Base-by-base conservation (phyloP, 192 early-diverging fungal genomes). In the Endogone sp. region DNA sequence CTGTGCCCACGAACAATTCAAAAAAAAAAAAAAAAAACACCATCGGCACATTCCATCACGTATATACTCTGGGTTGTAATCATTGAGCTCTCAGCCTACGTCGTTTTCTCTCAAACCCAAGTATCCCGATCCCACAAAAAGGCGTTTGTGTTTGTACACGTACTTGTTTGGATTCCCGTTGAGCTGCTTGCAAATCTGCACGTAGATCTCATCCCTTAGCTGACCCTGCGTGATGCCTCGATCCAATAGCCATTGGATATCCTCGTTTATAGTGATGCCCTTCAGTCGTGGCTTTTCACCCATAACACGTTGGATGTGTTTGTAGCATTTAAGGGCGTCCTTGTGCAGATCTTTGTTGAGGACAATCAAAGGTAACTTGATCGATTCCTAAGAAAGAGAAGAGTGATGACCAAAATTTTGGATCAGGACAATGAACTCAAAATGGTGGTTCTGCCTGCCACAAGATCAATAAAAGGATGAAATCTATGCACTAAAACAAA, bases 161-260 rank as follows among this genome's bases (percentile, higher is more conserved):
- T 67, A 87, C 85, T 78, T 76, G 62, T 79, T 81, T 24, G 94
- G 94, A 64, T 95, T 94, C 22, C 88, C 77, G 6, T 86, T 89
- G 31, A 94, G 70, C 68, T 95, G 94, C 75, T 96, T 96, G 82
- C 92, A 94, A 25, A 97, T 74, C 83, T 97, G 95, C 54, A 95
- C 94, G 69, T 93, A 95, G 58, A 96, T 92, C 75, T 99, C 97
- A 73, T 99, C 97, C 30, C 95, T 84, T 73, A 99, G 76, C 29
- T 86, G 82, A 29, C 87, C 91, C 44, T 81, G 73, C n/a, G 81
- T 74, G 24, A 97, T 88, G 20, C 94, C 95, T 24, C 79, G 81
- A 72, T 91, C 88, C 54, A 94, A 79, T 29, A 99, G 75, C 71
- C 83, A 83, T 65, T 95, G 92, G 22, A 92, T 87, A 65, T 94